These are phyloP conservation scores for Aspergillus sergii DNA, from an alignment of 2,329 filamentous ascomycete genomes.

Conservation along the genomic window DNA sequence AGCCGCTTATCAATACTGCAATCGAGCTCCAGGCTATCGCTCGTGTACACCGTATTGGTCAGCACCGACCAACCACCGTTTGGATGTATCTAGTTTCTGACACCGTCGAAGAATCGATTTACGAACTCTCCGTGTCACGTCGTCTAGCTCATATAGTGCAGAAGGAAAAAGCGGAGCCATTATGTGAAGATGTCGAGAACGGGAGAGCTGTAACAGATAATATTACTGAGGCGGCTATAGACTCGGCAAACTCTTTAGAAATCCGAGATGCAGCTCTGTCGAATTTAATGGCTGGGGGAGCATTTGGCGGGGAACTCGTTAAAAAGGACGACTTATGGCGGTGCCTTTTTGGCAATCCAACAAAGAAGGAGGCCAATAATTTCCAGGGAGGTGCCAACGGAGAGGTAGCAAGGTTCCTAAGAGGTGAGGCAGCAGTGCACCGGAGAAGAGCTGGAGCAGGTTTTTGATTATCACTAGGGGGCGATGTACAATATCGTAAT, in stretches of 20 bases:
- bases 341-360: slow-evolving; percentile 74
- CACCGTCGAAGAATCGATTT: slow-evolving; percentile 90
- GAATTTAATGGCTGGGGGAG: slow-evolving; percentile 70
- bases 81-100: slow-evolving; percentile 93
- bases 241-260: slow-evolving; percentile 83
- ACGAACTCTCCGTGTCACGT: slow-evolving; percentile 78
- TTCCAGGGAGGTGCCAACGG: slow-evolving; percentile 33
- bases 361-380: slow-evolving; percentile 25
- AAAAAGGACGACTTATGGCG: slow-evolving; percentile 80
- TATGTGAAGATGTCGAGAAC: slow-evolving; percentile 9
- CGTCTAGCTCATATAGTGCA: slow-evolving; percentile 75
- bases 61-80: slow-evolving; percentile 83
- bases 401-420: slow-evolving; percentile 54
- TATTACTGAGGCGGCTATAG: slow-evolving; percentile 65
- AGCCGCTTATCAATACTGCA: slow-evolving; percentile 89
- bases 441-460: slow-evolving; percentile 29
- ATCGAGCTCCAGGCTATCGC: slow-evolving; percentile 94
- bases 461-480: background rate
- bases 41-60: slow-evolving; percentile 91
- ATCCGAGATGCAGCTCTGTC: slow-evolving; percentile 72
- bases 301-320: slow-evolving; percentile 77
- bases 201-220: slow-evolving; percentile 27
- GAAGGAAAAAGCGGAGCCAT: slow-evolving; percentile 33
- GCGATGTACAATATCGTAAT: background rate
- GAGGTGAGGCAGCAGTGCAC: slow-evolving; percentile 58